Conservation (phyloP, 2,329 filamentous ascomycete species). For the Fusarium proliferatum region DNA sequence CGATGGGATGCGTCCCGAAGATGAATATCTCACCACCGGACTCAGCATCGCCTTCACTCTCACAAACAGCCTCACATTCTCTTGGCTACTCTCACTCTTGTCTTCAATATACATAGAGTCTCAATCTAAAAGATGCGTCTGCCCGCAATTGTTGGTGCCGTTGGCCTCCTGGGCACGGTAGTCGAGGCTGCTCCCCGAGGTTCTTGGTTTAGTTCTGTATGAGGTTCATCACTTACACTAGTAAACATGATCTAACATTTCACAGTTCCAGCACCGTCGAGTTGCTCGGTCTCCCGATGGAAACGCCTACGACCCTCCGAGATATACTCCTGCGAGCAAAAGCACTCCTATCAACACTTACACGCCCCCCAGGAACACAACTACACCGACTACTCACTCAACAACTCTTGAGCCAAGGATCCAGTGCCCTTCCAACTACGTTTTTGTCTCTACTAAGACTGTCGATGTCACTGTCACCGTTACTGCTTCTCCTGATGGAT, state of each 20-base stretch:
- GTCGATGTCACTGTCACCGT: slow-evolving; percentile 51
- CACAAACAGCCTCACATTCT: slow-evolving; percentile 20
- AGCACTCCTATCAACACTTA: slow-evolving; percentile 8
- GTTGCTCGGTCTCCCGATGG: slow-evolving; percentile 7
- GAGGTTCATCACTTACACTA: background rate
- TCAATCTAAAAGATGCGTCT: slow-evolving; percentile 39
- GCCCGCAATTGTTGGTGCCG: slow-evolving; percentile 38
- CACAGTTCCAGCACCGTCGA: slow-evolving; percentile 10
- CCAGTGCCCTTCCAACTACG: slow-evolving; percentile 40
- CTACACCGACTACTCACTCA: slow-evolving; percentile 17
- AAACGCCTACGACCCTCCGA: slow-evolving; percentile 12
- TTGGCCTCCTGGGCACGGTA: slow-evolving; percentile 41
- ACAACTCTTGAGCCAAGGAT: slow-evolving; percentile 14
- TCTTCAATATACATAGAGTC: background rate
- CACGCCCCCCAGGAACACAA: slow-evolving; percentile 23
- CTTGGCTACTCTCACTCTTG: slow-evolving; percentile 15
- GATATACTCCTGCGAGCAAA: slow-evolving; percentile 14
- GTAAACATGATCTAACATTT: slow-evolving; percentile 9
- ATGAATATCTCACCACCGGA: slow-evolving; percentile 30
- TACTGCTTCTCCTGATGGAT: slow-evolving; percentile 44
- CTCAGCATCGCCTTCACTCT: slow-evolving; percentile 29
- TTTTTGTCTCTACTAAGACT: slow-evolving; percentile 47
- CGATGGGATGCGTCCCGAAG: slow-evolving; percentile 15
- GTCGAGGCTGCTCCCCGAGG: slow-evolving; percentile 45
- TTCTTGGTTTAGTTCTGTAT: slow-evolving; percentile 31